These are phyloP conservation scores for Oryza officinalis DNA, from an alignment of 176 grass and related monocot species.

Conservation along the genomic window DNA sequence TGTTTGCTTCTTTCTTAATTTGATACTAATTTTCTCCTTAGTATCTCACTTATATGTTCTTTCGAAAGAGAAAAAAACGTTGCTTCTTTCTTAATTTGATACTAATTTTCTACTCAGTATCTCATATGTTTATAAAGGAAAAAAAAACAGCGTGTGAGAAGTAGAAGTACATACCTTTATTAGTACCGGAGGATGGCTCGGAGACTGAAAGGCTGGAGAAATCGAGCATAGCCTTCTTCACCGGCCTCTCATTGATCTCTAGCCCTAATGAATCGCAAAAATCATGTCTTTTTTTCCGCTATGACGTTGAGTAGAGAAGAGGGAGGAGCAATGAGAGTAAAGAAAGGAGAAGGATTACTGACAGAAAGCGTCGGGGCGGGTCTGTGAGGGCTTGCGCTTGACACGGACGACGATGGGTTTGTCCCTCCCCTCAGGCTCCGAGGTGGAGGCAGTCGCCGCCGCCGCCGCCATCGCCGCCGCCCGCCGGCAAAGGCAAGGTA, in stretches of 20 bases:
- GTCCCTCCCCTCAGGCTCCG: conserved; percentile 11
- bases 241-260: conserved; percentile 83
- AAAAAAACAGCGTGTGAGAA: too few species aligned
- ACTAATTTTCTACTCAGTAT: too few species aligned
- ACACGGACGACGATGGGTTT: conserved; percentile 78
- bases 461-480: conserved; percentile 17
- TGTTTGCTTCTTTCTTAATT: not conserved
- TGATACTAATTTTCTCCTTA: not conserved
- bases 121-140: too few species aligned
- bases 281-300: not conserved
- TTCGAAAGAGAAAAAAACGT: not conserved
- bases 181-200: too few species aligned
- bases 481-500: not conserved
- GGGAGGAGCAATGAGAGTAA: not conserved
- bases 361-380: conserved; percentile 72
- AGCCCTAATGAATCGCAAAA: conserved; percentile 49
- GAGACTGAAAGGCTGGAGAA: conserved; percentile 46
- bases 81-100: too few species aligned
- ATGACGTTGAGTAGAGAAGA: not conserved
- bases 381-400: conserved; percentile 78
- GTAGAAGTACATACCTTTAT: too few species aligned
- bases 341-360: conserved; percentile 23
- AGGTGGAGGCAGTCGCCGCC: not conserved
- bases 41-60: not conserved
- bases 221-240: conserved; percentile 72